Evolutionary conservation across 2,329 filamentous ascomycete genomes (phyloP).

Genomic region (Hawksworthiomyces lignivorus): DNA sequence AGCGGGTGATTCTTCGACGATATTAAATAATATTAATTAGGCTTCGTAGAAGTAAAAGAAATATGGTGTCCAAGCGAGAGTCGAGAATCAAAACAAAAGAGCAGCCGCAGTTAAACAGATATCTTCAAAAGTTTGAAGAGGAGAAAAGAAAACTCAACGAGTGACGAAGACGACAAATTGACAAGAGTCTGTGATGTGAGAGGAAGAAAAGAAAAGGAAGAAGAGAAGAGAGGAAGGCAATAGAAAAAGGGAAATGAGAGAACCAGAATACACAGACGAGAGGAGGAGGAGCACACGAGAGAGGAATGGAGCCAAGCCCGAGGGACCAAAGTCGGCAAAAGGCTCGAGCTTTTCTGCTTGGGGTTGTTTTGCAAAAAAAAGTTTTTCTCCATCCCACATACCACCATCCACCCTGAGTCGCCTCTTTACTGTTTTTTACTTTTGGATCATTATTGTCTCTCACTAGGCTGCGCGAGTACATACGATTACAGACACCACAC

Average conservation of each 20-base stretch:
- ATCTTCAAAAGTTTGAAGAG: no score
- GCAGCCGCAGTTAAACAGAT: no score
- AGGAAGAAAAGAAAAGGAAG: neutral
- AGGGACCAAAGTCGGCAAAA: neutral
- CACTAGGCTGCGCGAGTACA: no score
- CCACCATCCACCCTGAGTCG: no score
- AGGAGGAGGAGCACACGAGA: neutral
- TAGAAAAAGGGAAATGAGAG: neutral
- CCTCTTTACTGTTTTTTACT: no score
- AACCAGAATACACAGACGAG: neutral
- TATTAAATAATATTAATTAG: constrained; percentile 3
- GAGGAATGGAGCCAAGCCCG: no score
- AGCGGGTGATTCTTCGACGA: no score
- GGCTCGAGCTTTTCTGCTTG: neutral
- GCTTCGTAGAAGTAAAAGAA: neutral
- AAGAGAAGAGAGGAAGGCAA: neutral
- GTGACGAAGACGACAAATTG: constrained; percentile 3
- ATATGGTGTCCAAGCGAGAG: constrained; percentile 4
- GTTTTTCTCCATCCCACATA: no score
- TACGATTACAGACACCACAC: no score
- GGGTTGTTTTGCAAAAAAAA: no score
- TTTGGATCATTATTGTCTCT: no score
- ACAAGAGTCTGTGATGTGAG: no score
- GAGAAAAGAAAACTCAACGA: neutral
- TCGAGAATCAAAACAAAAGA: neutral